Base-by-base conservation (phyloP, 208 protist genomes). In the Leishmania tropica region DNA sequence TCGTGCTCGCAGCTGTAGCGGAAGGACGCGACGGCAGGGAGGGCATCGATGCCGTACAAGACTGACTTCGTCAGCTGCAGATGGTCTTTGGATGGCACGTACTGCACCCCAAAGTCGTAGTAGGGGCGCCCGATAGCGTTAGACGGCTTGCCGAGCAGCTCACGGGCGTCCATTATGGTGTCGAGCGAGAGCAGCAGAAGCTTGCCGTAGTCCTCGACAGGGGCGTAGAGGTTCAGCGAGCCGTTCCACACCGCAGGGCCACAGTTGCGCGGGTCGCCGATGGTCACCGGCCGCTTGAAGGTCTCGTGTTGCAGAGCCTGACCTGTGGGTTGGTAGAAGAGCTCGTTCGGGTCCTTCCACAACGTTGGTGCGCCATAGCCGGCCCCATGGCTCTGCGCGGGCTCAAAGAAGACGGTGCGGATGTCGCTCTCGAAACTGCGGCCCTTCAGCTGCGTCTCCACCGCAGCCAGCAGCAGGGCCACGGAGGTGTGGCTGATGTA, bases 321-420 rank as follows among this genome's bases (percentile, higher is more conserved):
- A 10, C 92, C 92, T 10, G 87, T 95, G 8, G 92, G 92, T 78
- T 95, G 90, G 83, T 97, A 97, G 76, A 97, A 96, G 56, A 97
- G 71, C 81, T 95, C 92, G 79, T 88, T 92, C 28, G 94, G 94
- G 81, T 95, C 90, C 60, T 89, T 92, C 89, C 90, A 97, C 71
- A 95, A 76, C 78, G 85, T 87, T 21, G 94, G 94, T 11, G 88
- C 79, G 17, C 94, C 94, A 79, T 92, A 97, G 17, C 91, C 92
- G 2, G 88, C 76, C 31, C 89, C 90, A 75, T 97, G 85, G 70
- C 85, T 87, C 87, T 97, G 84, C 21, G 89, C 89, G 19, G 76
- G 84, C 58, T 91, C 90, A 78, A 97, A 97, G 67, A 96, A 92
- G 40, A 82, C 78, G 8, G 80, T 65, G 37, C 88, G 87, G 7